Evolutionary conservation across 805 yeast species (phyloP).

Genomic region (Suhomyces sp.): DNA sequence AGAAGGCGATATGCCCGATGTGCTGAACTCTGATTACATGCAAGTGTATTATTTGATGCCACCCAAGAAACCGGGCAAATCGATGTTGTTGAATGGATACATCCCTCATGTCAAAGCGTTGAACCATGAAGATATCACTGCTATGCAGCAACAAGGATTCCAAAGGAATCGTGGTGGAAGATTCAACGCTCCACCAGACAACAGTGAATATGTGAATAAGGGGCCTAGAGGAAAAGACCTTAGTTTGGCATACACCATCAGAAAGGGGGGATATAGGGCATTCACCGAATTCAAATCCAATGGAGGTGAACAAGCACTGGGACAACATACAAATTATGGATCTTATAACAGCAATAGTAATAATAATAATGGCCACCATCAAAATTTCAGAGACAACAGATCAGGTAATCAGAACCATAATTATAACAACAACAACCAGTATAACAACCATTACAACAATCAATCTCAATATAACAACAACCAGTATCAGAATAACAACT

Average conservation of each 20-base stretch:
- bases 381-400: constrained; percentile 10
- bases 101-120: constrained; percentile 61
- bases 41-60: constrained; percentile 63
- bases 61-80: constrained; percentile 58
- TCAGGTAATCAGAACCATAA: constrained; percentile 11
- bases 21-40: constrained; percentile 41
- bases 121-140: constrained; percentile 55
- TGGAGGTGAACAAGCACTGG: constrained; percentile 9
- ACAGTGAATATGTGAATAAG: constrained; percentile 35
- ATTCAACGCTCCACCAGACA: constrained; percentile 30
- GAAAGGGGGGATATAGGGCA: constrained; percentile 41
- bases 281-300: constrained; percentile 16
- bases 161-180: constrained; percentile 16
- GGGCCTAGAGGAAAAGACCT: constrained; percentile 41
- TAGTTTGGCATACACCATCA: constrained; percentile 30
- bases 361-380: constrained; percentile 11
- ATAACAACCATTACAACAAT: constrained; percentile 13
- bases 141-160: constrained; percentile 47
- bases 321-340: constrained; percentile 12
- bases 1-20: constrained; percentile 45
- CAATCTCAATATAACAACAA: constrained; percentile 11
- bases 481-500: constrained; percentile 11
- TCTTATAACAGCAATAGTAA: constrained; percentile 6
- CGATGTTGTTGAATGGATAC: constrained; percentile 81
- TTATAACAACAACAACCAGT: constrained; percentile 7